Conservation (phyloP, 2,329 filamentous ascomycete genomes). For the Didymella segeticola region DNA sequence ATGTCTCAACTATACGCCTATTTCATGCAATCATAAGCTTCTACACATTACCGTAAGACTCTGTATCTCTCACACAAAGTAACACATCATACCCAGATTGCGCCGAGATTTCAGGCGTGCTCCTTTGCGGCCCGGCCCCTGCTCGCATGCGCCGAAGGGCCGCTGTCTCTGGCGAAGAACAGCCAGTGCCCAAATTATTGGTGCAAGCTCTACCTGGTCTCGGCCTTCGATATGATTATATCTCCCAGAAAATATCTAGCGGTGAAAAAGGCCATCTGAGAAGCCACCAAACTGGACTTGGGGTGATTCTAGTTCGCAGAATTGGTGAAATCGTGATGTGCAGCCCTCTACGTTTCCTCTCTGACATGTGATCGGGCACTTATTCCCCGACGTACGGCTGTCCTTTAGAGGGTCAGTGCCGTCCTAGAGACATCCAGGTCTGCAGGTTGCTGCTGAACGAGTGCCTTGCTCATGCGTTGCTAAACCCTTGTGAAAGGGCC, state of each 20-base stretch:
- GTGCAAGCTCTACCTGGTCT: neutral
- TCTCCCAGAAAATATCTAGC: neutral
- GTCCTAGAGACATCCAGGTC: neutral
- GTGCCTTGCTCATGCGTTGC: neutral
- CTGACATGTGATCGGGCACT: no score
- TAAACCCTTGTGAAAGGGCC: neutral
- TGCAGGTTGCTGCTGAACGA: neutral
- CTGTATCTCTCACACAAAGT: no score
- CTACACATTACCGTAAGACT: neutral
- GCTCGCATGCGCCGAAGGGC: neutral
- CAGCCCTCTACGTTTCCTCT: neutral
- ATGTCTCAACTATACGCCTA: neutral
- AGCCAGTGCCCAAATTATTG: neutral
- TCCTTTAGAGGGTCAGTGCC: no score
- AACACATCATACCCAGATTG: no score
- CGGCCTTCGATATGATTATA: no score
- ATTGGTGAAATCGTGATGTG: conserved; percentile 12
- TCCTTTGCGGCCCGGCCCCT: neutral
- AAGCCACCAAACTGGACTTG: no score
- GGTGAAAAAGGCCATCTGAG: no score
- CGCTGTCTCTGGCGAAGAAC: neutral
- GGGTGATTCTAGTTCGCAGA: conserved; percentile 16
- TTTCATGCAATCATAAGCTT: neutral
- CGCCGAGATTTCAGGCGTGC: conserved; percentile 4
- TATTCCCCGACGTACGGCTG: no score